These are phyloP conservation scores for Entonaema liquescens DNA, from an alignment of 495 filamentous ascomycete species.

Conservation along the genomic window DNA sequence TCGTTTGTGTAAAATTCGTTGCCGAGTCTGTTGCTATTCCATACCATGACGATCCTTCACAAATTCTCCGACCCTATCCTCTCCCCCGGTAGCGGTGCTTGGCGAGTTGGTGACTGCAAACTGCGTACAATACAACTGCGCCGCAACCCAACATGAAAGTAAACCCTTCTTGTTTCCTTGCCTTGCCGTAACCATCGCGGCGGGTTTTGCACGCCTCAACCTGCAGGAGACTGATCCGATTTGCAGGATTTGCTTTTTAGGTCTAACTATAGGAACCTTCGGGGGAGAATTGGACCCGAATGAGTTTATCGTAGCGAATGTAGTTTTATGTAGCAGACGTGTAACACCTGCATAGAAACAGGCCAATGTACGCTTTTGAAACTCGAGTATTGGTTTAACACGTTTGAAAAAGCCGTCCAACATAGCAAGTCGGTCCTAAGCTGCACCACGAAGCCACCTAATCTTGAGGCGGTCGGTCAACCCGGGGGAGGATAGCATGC, in stretches of 20 bases:
- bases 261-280: too few species aligned
- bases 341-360: not conserved
- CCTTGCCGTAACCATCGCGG: slow-evolving; percentile 23
- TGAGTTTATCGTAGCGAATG: too few species aligned
- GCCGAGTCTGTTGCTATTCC: slow-evolving; percentile 14
- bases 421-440: slow-evolving; percentile 11
- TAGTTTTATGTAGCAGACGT: too few species aligned
- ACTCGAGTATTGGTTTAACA: not conserved
- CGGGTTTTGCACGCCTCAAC: slow-evolving; percentile 14
- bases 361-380: not conserved
- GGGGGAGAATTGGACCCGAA: not conserved
- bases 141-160: slow-evolving; percentile 11
- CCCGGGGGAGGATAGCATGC: not conserved
- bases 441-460: slow-evolving; percentile 12
- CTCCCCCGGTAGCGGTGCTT: slow-evolving; percentile 20
- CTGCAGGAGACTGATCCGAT: slow-evolving; percentile 13
- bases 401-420: not conserved
- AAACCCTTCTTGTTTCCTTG: slow-evolving; percentile 12
- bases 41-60: slow-evolving; percentile 27
- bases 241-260: not conserved
- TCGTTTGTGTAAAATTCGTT: slow-evolving; percentile 16
- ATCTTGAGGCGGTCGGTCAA: not conserved
- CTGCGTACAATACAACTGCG: slow-evolving; percentile 11
- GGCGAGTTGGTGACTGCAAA: slow-evolving; percentile 1
- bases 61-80: slow-evolving; percentile 33